Conservation (phyloP, 1,139 yeast genomes). For the Pneumocystis murina region DNA sequence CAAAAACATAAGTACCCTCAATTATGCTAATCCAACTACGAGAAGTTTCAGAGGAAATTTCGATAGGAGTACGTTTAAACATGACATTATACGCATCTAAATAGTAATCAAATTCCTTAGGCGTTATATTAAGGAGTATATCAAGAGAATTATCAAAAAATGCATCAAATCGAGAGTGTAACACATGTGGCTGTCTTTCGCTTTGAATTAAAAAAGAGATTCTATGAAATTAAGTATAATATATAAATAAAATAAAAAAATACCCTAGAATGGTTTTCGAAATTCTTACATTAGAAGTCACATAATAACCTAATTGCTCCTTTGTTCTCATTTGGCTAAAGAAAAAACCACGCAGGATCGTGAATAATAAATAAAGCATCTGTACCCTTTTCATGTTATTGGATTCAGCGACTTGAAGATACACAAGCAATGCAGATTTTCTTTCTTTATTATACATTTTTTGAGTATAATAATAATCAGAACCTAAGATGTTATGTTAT, state of each 20-base stretch:
- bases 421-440: conserved; percentile 73
- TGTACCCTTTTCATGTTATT: conserved; percentile 28
- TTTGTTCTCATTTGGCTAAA: conserved; percentile 80
- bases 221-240: not conserved
- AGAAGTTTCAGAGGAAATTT: too few relatives aligned
- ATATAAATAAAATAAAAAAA: conserved; percentile 23
- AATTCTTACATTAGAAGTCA: conserved; percentile 60
- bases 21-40: too few relatives aligned
- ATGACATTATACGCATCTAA: too few relatives aligned
- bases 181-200: conserved; percentile 61
- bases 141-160: conserved; percentile 36
- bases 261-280: conserved; percentile 69
- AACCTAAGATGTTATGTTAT: not conserved
- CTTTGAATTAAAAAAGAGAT: conserved; percentile 55
- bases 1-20: too few relatives aligned
- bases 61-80: too few relatives aligned
- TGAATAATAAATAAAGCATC: conserved; percentile 50
- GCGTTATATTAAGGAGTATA: not conserved
- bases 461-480: conserved; percentile 26
- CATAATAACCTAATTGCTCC: conserved; percentile 81
- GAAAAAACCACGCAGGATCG: conserved; percentile 70
- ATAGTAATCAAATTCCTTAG: too few relatives aligned
- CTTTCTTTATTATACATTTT: conserved; percentile 44
- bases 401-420: conserved; percentile 50
- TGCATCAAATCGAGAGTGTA: conserved; percentile 61